These are phyloP conservation scores for Neurospora cerealis DNA, from an alignment of 495 filamentous ascomycete species.

Conservation along the genomic window DNA sequence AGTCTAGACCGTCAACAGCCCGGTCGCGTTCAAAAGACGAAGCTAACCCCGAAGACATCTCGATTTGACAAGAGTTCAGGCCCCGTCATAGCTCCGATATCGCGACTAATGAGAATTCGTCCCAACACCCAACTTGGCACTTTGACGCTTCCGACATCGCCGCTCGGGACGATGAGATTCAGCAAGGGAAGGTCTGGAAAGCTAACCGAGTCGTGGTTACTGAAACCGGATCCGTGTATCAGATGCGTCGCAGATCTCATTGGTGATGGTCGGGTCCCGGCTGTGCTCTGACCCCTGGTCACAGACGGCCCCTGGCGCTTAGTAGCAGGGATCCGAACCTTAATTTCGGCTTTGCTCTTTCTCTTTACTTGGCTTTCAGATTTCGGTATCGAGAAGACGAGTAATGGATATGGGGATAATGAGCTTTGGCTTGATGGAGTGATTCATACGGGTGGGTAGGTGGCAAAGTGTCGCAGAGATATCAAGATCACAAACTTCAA, in stretches of 20 bases:
- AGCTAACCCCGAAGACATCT: too few relatives aligned
- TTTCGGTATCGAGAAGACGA: background rate
- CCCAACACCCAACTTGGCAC: background rate
- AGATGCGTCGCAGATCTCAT: background rate
- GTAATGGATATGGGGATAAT: background rate
- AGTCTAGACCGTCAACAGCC: too few relatives aligned
- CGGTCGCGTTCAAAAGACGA: too few relatives aligned
- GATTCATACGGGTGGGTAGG: background rate
- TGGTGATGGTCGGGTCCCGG: background rate
- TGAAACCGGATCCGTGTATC: background rate
- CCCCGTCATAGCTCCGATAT: background rate
- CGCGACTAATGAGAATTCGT: background rate
- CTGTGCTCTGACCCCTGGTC: background rate
- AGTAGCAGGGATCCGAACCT: background rate
- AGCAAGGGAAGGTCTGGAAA: background rate
- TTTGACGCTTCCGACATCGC: background rate
- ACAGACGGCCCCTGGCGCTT: background rate
- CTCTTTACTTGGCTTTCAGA: background rate
- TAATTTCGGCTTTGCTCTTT: background rate
- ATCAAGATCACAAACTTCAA: background rate
- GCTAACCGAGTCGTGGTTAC: background rate
- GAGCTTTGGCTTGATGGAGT: background rate
- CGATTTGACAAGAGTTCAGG: too few relatives aligned
- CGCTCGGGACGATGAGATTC: background rate
- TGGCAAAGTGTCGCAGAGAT: background rate